Evolutionary conservation across 108 stramenopile species (phyloP).

Genomic region (Nitzschia sp.): DNA sequence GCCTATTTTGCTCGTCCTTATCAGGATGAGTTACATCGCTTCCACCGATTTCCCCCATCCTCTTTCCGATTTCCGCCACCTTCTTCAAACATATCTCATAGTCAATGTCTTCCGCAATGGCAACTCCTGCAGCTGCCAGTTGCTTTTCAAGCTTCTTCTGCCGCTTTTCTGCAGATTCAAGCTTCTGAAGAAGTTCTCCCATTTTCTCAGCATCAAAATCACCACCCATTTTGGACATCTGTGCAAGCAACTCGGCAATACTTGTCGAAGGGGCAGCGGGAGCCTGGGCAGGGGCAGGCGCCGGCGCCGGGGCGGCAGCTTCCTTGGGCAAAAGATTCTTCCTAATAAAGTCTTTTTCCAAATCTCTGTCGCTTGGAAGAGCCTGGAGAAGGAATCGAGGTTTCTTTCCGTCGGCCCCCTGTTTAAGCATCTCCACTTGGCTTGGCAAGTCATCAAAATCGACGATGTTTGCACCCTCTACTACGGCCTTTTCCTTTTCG

Average conservation of each 20-base stretch:
- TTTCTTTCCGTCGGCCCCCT: conserved; percentile 22
- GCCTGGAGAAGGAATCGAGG: conserved; percentile 49
- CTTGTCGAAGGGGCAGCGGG: conserved; percentile 26
- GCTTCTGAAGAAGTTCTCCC: conserved; percentile 41
- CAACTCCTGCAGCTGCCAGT: conserved; percentile 51
- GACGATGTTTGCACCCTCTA: conserved; percentile 39
- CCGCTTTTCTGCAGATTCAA: conserved; percentile 48
- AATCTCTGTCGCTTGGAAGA: conserved; percentile 29
- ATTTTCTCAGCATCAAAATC: conserved; percentile 45
- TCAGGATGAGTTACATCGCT: conserved; percentile 53
- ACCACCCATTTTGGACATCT: conserved; percentile 42
- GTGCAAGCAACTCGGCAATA: conserved; percentile 34
- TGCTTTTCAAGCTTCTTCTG: conserved; percentile 56
- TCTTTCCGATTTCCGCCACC: conserved; percentile 49
- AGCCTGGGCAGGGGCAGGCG: conserved; percentile 1
- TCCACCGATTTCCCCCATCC: conserved; percentile 66
- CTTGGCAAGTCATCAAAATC: conserved; percentile 44
- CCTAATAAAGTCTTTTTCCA: conserved; percentile 40
- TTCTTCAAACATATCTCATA: conserved; percentile 49
- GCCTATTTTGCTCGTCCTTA: conserved; percentile 55
- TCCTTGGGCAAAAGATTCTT: conserved; percentile 43
- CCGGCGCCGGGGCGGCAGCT: conserved; percentile 21
- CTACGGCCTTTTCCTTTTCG: conserved; percentile 23
- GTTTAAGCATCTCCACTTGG: conserved; percentile 33
- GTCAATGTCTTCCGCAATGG: conserved; percentile 62